Percentiles rank a stretch among this genome's conserved stretches.
These are phyloP conservation scores for Coemansia sp. DNA, from an alignment of 192 early-diverging fungal species.

Conservation along the genomic window DNA sequence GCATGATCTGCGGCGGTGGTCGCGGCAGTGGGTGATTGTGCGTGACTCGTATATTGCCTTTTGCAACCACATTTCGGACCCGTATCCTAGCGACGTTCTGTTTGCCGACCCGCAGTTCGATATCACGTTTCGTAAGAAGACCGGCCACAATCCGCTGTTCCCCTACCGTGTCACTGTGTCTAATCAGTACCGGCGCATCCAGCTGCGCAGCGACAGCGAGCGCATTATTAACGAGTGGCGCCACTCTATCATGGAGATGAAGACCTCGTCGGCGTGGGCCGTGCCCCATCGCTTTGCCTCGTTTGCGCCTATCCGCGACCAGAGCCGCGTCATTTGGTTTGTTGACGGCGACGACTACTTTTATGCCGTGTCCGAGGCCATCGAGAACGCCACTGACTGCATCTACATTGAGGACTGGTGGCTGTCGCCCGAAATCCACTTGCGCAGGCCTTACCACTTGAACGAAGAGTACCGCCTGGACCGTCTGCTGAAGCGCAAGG, in stretches of 20 bases:
- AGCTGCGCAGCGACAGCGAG: constrained; percentile 68
- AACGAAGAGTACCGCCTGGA: constrained; percentile 83
- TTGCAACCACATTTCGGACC: constrained; percentile 54
- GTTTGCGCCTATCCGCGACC: constrained; percentile 75
- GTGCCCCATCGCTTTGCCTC: constrained; percentile 67
- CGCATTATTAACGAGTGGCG: constrained; percentile 73
- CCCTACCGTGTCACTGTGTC: constrained; percentile 64
- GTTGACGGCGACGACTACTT: constrained; percentile 81
- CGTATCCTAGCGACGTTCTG: constrained; percentile 56
- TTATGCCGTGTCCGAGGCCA: constrained; percentile 72
- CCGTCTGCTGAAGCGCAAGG: constrained; percentile 76
- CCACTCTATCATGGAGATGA: constrained; percentile 62
- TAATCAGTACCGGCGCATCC: constrained; percentile 66
- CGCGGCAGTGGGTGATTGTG: constrained; percentile 71
- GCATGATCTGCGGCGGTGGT: constrained; percentile 60
- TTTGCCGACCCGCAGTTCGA: constrained; percentile 57
- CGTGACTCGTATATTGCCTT: constrained; percentile 70
- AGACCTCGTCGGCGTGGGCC: constrained; percentile 66
- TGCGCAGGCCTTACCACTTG: constrained; percentile 73
- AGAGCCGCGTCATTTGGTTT: constrained; percentile 67
- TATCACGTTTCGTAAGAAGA: constrained; percentile 53
- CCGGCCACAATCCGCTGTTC: constrained; percentile 58
- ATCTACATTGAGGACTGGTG: constrained; percentile 88
- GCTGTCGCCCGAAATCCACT: constrained; percentile 86
- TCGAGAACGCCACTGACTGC: constrained; percentile 66